Conservation (phyloP, 129 eudicot species). For the Lactuca sativa region DNA sequence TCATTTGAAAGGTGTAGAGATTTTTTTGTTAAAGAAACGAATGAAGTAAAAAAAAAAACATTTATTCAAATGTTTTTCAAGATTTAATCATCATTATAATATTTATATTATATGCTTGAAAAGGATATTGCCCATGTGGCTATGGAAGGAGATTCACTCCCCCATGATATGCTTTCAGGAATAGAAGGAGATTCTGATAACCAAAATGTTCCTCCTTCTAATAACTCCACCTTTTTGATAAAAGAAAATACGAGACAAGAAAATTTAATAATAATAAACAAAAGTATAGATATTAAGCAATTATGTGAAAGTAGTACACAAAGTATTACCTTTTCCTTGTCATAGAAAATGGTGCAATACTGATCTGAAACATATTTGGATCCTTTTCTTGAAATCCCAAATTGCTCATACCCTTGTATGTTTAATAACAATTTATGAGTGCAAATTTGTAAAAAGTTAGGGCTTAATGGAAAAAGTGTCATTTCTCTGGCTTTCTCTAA, state of each 20-base stretch:
- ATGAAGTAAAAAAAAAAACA: not conserved
- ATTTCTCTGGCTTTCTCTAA: not conserved
- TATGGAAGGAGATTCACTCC: constrained; percentile 75
- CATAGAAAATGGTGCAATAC: constrained; percentile 83
- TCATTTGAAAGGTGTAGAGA: constrained; percentile 91
- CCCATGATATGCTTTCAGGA: constrained; percentile 98
- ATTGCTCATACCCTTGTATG: constrained; percentile 66
- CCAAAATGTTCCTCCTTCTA: constrained; percentile 99
- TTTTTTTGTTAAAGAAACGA: constrained; percentile 57
- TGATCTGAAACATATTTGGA: constrained; percentile 84
- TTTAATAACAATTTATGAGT: constrained; percentile 12
- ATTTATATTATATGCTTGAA: constrained; percentile 10
- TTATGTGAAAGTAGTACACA: not conserved
- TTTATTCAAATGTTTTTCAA: not conserved
- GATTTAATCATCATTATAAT: not conserved
- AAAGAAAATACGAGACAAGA: not conserved
- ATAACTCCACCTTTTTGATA: constrained; percentile 66
- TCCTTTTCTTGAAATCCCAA: constrained; percentile 96
- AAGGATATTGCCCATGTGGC: constrained; percentile 99
- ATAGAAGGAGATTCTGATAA: constrained; percentile 96
- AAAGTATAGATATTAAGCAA: constrained; percentile 1
- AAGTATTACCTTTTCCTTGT: constrained; percentile 71
- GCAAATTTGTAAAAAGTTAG: not conserved
- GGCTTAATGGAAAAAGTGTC: too few species aligned
- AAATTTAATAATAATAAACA: not conserved